Percentiles rank a stretch among this genome's conserved stretches.
Conservation (phyloP, 371 early-diverging fungal genomes). For the Circinella umbellata region DNA sequence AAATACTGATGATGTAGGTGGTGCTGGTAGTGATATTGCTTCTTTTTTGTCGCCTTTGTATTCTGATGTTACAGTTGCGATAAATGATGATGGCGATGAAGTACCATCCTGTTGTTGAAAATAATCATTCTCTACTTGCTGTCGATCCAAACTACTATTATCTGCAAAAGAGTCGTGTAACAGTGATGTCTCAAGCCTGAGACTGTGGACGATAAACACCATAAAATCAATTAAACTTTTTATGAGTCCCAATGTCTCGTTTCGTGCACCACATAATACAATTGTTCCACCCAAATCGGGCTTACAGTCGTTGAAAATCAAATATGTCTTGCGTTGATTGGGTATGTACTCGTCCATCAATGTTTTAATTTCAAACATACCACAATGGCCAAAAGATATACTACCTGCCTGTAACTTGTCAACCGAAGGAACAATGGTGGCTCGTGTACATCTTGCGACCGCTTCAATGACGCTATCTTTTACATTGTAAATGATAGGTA, state of each 20-base stretch:
- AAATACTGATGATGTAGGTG: not conserved
- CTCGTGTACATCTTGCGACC: conserved; percentile 86
- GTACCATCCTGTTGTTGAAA: not conserved
- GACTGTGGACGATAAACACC: conserved; percentile 83
- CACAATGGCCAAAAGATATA: conserved; percentile 84
- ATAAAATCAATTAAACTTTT: conserved; percentile 84
- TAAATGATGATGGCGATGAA: no score
- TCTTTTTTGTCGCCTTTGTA: not conserved
- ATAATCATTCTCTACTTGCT: not conserved
- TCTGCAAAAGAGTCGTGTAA: conserved; percentile 59
- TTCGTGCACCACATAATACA: conserved; percentile 80
- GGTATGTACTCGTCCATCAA: conserved; percentile 81
- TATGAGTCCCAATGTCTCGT: conserved; percentile 65
- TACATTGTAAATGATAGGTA: conserved; percentile 87
- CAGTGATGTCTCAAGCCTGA: conserved; percentile 86
- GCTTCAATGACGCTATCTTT: conserved; percentile 84
- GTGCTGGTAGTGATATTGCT: not conserved
- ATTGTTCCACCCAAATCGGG: conserved; percentile 86
- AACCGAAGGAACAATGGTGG: conserved; percentile 84
- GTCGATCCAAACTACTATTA: conserved; percentile 34
- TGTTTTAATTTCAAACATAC: conserved; percentile 77
- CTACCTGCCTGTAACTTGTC: conserved; percentile 76
- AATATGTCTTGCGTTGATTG: conserved; percentile 81
- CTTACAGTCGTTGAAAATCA: conserved; percentile 88
- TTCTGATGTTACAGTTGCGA: not conserved